Conservation (phyloP, 2,329 filamentous ascomycete genomes). For the Venturia nashicola region DNA sequence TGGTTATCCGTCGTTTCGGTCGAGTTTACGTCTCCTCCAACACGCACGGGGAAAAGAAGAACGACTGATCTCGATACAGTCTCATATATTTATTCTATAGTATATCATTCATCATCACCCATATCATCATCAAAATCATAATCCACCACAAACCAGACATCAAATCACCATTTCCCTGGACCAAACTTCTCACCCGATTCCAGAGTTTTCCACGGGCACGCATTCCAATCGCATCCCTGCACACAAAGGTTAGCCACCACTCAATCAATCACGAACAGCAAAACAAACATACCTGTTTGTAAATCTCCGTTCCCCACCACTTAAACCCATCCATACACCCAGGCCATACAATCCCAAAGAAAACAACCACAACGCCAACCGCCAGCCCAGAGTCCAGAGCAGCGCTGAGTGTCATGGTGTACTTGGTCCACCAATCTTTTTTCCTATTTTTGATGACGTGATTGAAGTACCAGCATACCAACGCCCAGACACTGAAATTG, state of each 20-base stretch:
- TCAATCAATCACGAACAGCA: not conserved
- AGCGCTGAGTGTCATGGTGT: conserved; percentile 78
- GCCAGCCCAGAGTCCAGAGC: conserved; percentile 74
- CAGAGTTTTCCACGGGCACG: conserved; percentile 51
- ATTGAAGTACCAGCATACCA: conserved; percentile 80
- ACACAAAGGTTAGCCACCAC: conserved; percentile 6
- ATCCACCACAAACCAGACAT: not conserved
- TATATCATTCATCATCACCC: not conserved
- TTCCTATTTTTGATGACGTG: conserved; percentile 57
- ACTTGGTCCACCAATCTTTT: conserved; percentile 76
- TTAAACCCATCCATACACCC: conserved; percentile 59
- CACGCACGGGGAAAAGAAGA: too few relatives aligned
- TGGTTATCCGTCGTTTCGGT: too few relatives aligned
- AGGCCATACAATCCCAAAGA: conserved; percentile 77
- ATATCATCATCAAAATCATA: not conserved
- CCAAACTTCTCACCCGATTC: conserved; percentile 1
- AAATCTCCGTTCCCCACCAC: conserved; percentile 85
- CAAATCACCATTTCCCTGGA: conserved; percentile 3
- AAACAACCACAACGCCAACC: conserved; percentile 70
- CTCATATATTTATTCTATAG: too few relatives aligned
- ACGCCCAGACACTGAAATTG: conserved; percentile 78
- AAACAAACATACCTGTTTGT: conserved; percentile 44
- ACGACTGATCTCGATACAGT: too few relatives aligned
- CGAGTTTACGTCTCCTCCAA: too few relatives aligned
- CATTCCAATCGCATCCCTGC: conserved; percentile 69